A percentile compares a stretch with the other conserved stretches of the same genome.
Conservation (phyloP, 2,329 filamentous ascomycete genomes). For the Cladophialophora carrionii region DNA sequence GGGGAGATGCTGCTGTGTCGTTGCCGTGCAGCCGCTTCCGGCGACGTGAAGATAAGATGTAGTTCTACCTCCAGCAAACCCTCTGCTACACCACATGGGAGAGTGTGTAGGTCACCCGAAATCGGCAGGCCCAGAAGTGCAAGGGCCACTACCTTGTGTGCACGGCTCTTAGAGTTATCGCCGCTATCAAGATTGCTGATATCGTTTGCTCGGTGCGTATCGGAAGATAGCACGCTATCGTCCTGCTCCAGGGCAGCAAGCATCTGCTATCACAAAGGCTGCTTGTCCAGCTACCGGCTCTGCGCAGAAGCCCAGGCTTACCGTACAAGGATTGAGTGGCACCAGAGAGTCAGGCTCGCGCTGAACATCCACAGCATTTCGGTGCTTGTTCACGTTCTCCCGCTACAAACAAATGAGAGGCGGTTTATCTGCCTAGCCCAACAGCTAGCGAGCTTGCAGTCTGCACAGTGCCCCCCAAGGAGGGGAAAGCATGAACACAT, state of each 20-base stretch:
- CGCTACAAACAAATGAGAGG: neutral
- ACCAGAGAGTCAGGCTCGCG: neutral
- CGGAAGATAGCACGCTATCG: neutral
- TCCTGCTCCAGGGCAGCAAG: no score
- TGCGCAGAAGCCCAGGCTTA: neutral
- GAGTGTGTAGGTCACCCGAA: neutral
- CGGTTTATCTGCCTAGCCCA: neutral
- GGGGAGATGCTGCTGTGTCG: neutral
- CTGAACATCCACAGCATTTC: neutral
- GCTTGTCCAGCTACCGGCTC: no score
- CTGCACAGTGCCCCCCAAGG: neutral
- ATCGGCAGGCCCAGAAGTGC: conserved; percentile 5
- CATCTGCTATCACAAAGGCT: no score
- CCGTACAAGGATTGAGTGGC: no score
- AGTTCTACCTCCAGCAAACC: neutral
- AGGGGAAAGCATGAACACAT: neutral
- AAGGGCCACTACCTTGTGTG: neutral
- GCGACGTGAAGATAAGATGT: neutral
- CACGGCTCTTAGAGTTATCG: conserved; percentile 4
- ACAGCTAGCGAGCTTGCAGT: neutral
- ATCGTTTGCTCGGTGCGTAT: neutral
- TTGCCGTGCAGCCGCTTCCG: neutral
- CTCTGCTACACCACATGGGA: neutral
- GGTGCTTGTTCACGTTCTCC: neutral
- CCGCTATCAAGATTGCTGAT: conserved; percentile 13